Conservation (phyloP, 768 basidiomycete genomes). For the Auricularia heimuer region DNA sequence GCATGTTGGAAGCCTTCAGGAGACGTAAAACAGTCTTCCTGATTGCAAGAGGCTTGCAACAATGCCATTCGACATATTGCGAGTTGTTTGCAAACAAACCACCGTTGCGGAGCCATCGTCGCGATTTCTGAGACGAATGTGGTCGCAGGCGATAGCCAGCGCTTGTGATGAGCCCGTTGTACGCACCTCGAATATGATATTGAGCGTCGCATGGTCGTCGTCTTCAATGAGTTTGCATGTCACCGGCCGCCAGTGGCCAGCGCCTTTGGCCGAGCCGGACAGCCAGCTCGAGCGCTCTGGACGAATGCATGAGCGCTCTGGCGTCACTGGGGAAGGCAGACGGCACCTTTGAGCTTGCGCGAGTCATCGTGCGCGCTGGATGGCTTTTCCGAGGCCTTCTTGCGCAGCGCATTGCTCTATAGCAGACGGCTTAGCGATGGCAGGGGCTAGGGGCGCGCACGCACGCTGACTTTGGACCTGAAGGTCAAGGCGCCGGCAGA, state of each 20-base stretch:
- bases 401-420: constrained; percentile 1
- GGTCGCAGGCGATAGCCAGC: too few relatives aligned
- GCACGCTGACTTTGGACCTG: constrained; percentile 1
- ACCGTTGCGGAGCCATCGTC: too few relatives aligned
- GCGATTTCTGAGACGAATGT: too few relatives aligned
- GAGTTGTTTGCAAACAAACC: too few relatives aligned
- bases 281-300: constrained; percentile 71
- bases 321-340: constrained; percentile 1
- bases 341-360: constrained; percentile 52
- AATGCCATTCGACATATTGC: too few relatives aligned
- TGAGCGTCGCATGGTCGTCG: constrained; percentile 54
- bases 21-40: too few relatives aligned
- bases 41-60: too few relatives aligned
- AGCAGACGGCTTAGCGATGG: not conserved
- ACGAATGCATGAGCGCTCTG: not conserved
- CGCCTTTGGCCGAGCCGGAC: constrained; percentile 15
- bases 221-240: constrained; percentile 64
- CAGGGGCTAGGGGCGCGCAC: not conserved
- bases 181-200: constrained; percentile 67
- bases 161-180: not conserved
- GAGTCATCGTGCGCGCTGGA: constrained; percentile 33
- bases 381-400: constrained; percentile 13
- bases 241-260: constrained; percentile 63
- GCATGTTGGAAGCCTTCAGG: too few relatives aligned
- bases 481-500: not conserved